These are phyloP conservation scores for Pseudozyma pruni DNA, from an alignment of 1,284 basidiomycete genomes.

Conservation along the genomic window DNA sequence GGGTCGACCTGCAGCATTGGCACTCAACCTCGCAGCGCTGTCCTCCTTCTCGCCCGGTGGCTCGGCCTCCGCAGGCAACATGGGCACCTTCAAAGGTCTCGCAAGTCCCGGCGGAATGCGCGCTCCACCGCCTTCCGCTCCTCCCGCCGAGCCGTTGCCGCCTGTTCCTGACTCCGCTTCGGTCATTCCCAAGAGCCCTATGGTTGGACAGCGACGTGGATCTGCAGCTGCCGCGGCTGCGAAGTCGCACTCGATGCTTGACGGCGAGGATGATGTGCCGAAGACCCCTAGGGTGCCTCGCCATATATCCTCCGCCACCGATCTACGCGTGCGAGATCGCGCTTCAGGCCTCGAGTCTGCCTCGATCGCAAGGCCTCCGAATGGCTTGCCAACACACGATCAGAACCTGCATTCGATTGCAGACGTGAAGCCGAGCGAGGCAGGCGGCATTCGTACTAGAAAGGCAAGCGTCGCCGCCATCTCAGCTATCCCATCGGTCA, in stretches of 20 bases:
- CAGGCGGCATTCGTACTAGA: background rate
- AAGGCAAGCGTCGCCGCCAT: background rate
- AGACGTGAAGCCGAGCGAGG: background rate
- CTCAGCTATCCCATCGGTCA: background rate
- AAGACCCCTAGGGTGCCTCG: constrained; percentile 14
- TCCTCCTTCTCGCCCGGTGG: constrained; percentile 10
- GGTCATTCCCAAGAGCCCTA: constrained; percentile 19
- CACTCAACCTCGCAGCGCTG: constrained; percentile 18
- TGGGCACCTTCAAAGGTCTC: constrained; percentile 16
- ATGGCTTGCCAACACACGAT: background rate
- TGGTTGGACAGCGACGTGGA: constrained; percentile 5
- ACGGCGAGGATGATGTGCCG: constrained; percentile 5
- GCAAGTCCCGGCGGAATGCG: constrained; percentile 34
- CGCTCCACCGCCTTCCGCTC: constrained; percentile 43
- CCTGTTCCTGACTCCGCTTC: constrained; percentile 51
- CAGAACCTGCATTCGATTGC: too few relatives aligned
- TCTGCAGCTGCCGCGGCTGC: constrained; percentile 9
- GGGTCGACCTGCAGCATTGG: constrained; percentile 37
- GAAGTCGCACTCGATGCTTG: background rate
- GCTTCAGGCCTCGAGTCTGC: too few relatives aligned
- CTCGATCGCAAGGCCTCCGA: background rate
- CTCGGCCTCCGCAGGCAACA: constrained; percentile 10
- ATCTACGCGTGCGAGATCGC: too few relatives aligned
- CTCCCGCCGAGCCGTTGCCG: constrained; percentile 52
- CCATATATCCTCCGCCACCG: background rate